Conservation (phyloP, 257 asterid genomes). For the Nicotiana sylvestris region DNA sequence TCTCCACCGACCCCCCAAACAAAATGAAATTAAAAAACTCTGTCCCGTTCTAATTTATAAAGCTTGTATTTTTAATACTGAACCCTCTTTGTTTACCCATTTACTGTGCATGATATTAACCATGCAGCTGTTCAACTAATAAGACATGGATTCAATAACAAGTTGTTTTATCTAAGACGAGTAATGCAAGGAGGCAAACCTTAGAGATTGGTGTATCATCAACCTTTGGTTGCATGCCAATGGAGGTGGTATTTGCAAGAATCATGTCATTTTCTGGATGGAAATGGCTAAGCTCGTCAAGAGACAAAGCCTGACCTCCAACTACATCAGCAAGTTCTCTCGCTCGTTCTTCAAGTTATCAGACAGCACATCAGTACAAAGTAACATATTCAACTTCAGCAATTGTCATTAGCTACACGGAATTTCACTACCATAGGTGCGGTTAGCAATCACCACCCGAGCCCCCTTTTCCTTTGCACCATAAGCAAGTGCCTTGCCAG, state of each 20-base stretch:
- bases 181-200: conserved; percentile 40
- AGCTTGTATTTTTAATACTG: not conserved
- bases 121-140: not conserved
- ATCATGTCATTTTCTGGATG: conserved; percentile 87
- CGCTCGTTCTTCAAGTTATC: conserved; percentile 59
- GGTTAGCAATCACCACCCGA: conserved; percentile 81
- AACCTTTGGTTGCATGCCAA: conserved; percentile 93
- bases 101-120: not conserved
- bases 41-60: not conserved
- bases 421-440: conserved; percentile 65
- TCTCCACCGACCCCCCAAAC: no score
- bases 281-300: conserved; percentile 58
- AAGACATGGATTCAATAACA: not conserved
- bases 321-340: conserved; percentile 71
- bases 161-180: not conserved
- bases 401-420: not conserved
- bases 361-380: not conserved
- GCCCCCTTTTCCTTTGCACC: conserved; percentile 98
- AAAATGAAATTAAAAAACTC: not conserved
- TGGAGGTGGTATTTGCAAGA: conserved; percentile 92
- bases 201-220: conserved; percentile 81
- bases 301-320: conserved; percentile 79
- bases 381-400: not conserved
- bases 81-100: not conserved
- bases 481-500: conserved; percentile 93